A percentile compares a stretch with the other conserved stretches of the same genome.
Conservation (phyloP, 2,329 filamentous ascomycete genomes). For the Malbranchea cinnamomea region DNA sequence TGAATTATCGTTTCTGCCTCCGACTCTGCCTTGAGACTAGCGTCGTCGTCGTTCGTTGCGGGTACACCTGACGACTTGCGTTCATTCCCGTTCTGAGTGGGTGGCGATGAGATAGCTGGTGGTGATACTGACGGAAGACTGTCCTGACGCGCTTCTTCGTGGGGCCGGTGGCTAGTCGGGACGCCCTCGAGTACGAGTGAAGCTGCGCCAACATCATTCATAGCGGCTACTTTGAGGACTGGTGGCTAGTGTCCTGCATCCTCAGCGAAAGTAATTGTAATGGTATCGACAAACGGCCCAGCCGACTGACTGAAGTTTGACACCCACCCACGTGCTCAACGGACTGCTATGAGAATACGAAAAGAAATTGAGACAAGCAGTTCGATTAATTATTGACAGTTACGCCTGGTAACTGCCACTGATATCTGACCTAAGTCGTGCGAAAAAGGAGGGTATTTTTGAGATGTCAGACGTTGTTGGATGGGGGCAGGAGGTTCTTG, state of each 20-base stretch:
- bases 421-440: no score
- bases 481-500: no score
- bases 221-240: slow-evolving; percentile 29
- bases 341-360: no score
- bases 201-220: slow-evolving; percentile 32
- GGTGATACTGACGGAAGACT: background rate
- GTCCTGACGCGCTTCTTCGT: slow-evolving; percentile 1
- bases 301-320: no score
- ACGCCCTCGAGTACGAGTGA: slow-evolving; percentile 22
- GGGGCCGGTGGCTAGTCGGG: slow-evolving; percentile 12
- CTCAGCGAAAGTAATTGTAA: no score
- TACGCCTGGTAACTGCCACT: no score
- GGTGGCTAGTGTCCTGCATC: slow-evolving; percentile 29
- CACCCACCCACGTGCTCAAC: no score
- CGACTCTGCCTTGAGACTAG: slow-evolving; percentile 28
- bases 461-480: no score
- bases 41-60: slow-evolving; percentile 18
- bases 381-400: no score
- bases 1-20: slow-evolving; percentile 36
- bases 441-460: no score
- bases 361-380: no score
- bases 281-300: no score
- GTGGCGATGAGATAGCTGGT: slow-evolving; percentile 1
- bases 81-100: slow-evolving; percentile 3
- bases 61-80: slow-evolving; percentile 3